A percentile compares a stretch with the other conserved stretches of the same genome.
Conservation (phyloP, 169 alveolate genomes). For the Eimeria falciformis region DNA sequence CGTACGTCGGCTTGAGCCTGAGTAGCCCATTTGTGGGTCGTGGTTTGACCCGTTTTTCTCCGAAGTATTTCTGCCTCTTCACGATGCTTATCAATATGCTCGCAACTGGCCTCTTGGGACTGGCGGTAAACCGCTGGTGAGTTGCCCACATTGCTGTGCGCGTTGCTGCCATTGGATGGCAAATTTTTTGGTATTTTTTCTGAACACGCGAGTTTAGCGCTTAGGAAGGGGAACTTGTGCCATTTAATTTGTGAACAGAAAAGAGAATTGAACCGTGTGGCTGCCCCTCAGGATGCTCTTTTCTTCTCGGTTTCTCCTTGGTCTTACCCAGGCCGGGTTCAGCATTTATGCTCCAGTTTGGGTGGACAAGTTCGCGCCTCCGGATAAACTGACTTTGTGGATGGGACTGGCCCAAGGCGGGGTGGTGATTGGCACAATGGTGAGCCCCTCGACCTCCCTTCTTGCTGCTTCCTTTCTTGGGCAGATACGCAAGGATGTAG, state of each 20-base stretch:
- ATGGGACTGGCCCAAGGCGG: conserved; percentile 77
- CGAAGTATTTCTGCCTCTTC: conserved; percentile 33
- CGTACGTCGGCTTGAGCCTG: conserved; percentile 45
- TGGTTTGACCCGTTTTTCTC: conserved; percentile 37
- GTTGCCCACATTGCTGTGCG: background rate
- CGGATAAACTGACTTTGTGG: conserved; percentile 67
- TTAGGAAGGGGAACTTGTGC: no score
- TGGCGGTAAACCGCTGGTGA: conserved; percentile 18
- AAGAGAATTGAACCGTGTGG: no score
- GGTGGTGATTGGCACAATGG: conserved; percentile 75
- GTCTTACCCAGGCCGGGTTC: conserved; percentile 51
- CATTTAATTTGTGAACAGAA: no score
- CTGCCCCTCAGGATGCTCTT: conserved; percentile 44
- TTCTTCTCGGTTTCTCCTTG: conserved; percentile 50
- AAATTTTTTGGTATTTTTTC: no score
- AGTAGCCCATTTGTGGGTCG: conserved; percentile 63
- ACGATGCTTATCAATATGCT: conserved; percentile 38
- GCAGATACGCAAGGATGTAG: no score
- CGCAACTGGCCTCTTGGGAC: conserved; percentile 38
- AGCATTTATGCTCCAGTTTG: conserved; percentile 71
- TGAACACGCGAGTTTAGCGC: no score
- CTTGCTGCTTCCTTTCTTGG: background rate
- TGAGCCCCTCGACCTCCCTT: background rate
- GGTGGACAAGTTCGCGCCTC: conserved; percentile 77
- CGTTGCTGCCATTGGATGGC: no score